Conservation (phyloP, 495 filamentous ascomycete genomes). For the Neurospora sp. region DNA sequence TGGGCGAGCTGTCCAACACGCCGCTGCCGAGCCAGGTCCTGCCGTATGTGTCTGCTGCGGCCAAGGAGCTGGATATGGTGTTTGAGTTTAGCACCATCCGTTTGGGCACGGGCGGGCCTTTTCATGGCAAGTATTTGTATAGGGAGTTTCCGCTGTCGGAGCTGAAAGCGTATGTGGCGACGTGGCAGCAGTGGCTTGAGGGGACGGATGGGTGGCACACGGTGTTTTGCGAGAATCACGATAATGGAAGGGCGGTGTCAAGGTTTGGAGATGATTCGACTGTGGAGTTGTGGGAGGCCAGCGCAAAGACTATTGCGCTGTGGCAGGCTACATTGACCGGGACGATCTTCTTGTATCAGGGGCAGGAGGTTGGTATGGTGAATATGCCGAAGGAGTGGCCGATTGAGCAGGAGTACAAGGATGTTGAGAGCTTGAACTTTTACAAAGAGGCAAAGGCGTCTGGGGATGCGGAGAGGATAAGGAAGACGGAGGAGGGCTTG, state of each 20-base stretch:
- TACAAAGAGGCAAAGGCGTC: conserved; percentile 32
- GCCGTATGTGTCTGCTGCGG: conserved; percentile 41
- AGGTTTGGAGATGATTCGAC: conserved; percentile 41
- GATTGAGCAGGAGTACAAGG: conserved; percentile 52
- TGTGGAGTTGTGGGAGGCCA: conserved; percentile 33
- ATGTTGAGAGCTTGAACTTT: conserved; percentile 52
- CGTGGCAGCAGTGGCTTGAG: conserved; percentile 52
- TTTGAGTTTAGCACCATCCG: conserved; percentile 55
- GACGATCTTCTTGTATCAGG: conserved; percentile 55
- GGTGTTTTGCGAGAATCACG: conserved; percentile 60
- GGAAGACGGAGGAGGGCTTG: conserved; percentile 28
- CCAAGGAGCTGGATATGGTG: conserved; percentile 56
- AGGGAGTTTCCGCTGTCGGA: conserved; percentile 33
- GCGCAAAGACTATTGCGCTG: conserved; percentile 55
- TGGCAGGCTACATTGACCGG: conserved; percentile 33
- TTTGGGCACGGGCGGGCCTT: conserved; percentile 39
- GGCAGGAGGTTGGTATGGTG: conserved; percentile 60
- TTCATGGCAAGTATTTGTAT: conserved; percentile 11
- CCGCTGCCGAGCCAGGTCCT: conserved; percentile 43
- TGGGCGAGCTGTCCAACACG: conserved; percentile 56
- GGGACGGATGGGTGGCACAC: conserved; percentile 57
- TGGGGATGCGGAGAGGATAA: conserved; percentile 23
- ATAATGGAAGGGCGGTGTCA: conserved; percentile 50
- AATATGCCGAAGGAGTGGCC: conserved; percentile 53
- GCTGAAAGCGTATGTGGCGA: conserved; percentile 43